phyloP scores from a whole-genome alignment of 495 filamentous ascomycete species.

The Talaromyces adpressus region DNA sequence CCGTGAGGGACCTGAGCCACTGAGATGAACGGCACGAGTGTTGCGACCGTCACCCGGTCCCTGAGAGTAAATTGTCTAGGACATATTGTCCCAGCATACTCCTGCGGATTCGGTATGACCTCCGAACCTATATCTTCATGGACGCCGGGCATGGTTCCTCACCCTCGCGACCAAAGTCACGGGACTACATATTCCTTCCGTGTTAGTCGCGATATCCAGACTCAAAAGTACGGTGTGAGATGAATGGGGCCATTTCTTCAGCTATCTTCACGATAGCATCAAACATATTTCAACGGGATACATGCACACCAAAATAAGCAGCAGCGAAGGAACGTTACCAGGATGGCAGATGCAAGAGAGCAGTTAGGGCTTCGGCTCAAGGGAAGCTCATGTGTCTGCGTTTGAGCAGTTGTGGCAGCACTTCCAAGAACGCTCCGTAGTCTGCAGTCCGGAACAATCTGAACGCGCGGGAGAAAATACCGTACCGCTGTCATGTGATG shows the following conservation, averaged over 20 bases:
- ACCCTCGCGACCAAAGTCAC: slow-evolving; percentile 18
- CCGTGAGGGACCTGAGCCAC: slow-evolving; percentile 65
- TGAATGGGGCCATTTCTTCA: slow-evolving; percentile 2
- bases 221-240: slow-evolving; percentile 2
- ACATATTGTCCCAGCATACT: slow-evolving; percentile 62
- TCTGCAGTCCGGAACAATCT: slow-evolving; percentile 41
- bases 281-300: background rate
- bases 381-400: background rate
- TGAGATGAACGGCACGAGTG: slow-evolving; percentile 79
- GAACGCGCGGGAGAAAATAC: slow-evolving; percentile 31
- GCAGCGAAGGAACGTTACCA: background rate
- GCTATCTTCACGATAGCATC: background rate
- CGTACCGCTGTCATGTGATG: slow-evolving; percentile 15
- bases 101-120: slow-evolving; percentile 37
- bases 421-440: slow-evolving; percentile 46
- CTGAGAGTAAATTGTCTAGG: slow-evolving; percentile 83
- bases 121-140: slow-evolving; percentile 65
- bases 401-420: slow-evolving; percentile 19
- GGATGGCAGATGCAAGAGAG: slow-evolving; percentile 4
- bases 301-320: too few species aligned
- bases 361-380: slow-evolving; percentile 11
- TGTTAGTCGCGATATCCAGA: slow-evolving; percentile 11
- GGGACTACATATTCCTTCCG: slow-evolving; percentile 31
- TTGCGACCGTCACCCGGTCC: slow-evolving; percentile 84
- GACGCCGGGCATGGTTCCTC: slow-evolving; percentile 67